These are phyloP conservation scores for Botrytis sinoallii DNA, from an alignment of 2,329 filamentous ascomycete genomes.

Conservation along the genomic window DNA sequence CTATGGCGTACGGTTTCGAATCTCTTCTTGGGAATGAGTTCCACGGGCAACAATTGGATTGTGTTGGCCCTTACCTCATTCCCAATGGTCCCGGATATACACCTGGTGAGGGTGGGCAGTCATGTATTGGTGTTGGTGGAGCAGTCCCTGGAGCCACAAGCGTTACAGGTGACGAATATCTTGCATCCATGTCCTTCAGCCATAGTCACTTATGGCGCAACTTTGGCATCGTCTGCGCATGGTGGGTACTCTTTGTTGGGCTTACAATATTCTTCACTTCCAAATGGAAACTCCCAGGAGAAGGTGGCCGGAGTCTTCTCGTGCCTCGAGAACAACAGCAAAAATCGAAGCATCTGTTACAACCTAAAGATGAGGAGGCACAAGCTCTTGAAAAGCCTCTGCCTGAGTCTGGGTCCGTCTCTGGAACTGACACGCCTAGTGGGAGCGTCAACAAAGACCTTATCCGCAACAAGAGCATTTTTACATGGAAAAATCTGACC, in stretches of 20 bases:
- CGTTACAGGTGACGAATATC: constrained; percentile 56
- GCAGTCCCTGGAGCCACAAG: constrained; percentile 43
- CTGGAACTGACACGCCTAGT: background rate
- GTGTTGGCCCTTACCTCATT: background rate
- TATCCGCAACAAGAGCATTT: background rate
- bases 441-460: background rate
- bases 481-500: background rate
- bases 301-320: constrained; percentile 53
- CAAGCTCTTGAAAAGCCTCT: constrained; percentile 43
- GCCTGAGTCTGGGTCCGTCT: constrained; percentile 67
- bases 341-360: constrained; percentile 28
- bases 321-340: constrained; percentile 57
- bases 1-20: constrained; percentile 68
- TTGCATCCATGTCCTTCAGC: constrained; percentile 52
- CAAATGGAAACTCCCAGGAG: constrained; percentile 53
- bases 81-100: background rate
- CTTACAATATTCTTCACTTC: constrained; percentile 57
- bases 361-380: constrained; percentile 49
- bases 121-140: background rate
- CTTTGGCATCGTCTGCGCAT: constrained; percentile 60
- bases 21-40: constrained; percentile 70
- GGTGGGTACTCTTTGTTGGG: constrained; percentile 57
- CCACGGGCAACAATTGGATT: constrained; percentile 44
- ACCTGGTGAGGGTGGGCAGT: background rate
- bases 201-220: constrained; percentile 56